Conservation (phyloP, 208 protist genomes). For the Acanthamoeba culbertsoni region DNA sequence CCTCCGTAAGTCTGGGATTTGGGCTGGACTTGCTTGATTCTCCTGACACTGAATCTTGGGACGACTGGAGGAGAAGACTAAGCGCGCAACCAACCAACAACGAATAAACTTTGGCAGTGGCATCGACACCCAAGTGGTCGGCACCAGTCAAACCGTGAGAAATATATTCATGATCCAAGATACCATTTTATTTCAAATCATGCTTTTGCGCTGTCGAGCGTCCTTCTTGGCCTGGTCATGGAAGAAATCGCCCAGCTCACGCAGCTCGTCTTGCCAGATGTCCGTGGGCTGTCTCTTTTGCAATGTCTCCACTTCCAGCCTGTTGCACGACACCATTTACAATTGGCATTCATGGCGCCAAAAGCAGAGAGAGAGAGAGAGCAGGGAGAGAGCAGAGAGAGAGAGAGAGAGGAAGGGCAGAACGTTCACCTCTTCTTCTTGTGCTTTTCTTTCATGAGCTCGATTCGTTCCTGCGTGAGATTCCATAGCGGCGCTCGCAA, state of each 20-base stretch:
- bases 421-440: slow-evolving; percentile 18
- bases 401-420: background rate
- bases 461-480: slow-evolving; percentile 93
- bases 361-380: background rate
- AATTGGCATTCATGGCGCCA: background rate
- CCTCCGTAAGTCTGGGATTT: no score
- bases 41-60: no score
- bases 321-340: background rate
- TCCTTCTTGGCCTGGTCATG: no score
- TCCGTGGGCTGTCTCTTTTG: background rate
- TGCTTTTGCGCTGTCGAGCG: no score
- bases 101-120: no score
- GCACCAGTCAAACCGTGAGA: no score
- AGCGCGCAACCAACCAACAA: no score
- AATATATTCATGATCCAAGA: background rate
- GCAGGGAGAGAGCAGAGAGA: no score
- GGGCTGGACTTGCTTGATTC: no score
- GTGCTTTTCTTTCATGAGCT: background rate
- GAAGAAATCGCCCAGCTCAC: background rate
- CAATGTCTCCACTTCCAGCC: background rate
- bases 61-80: no score
- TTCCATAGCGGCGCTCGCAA: slow-evolving; percentile 97
- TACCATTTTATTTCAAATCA: background rate
- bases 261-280: background rate
- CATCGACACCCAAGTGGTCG: no score